Evolutionary conservation across 345 rosid species (phyloP).

Genomic region (Camelina laxa): DNA sequence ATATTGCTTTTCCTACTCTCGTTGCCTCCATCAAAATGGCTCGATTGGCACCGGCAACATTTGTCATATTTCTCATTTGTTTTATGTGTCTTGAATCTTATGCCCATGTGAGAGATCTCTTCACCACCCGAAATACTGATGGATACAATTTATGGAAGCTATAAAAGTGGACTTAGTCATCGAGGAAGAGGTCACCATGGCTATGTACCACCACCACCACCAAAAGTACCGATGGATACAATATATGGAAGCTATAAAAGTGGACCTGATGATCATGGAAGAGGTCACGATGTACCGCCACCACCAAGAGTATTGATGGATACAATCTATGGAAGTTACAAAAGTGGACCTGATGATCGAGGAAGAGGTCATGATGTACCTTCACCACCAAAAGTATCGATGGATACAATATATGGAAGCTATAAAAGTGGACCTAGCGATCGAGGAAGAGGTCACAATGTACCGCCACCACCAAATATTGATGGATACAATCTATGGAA

Average conservation of each 20-base stretch:
- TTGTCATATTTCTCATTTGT: slow-evolving; percentile 6
- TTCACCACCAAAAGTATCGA: background rate
- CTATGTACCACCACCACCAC: too few relatives aligned
- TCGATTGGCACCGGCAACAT: background rate
- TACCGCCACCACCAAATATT: background rate
- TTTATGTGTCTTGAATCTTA: background rate
- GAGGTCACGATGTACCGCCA: too few relatives aligned
- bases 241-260: too few relatives aligned
- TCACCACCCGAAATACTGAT: background rate
- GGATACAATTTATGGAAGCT: too few relatives aligned
- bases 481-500: background rate
- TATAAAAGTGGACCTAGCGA: background rate
- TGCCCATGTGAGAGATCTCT: slow-evolving; percentile 1
- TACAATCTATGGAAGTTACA: too few relatives aligned
- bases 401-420: too few relatives aligned
- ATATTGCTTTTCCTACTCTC: background rate
- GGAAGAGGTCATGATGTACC: background rate
- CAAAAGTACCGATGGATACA: too few relatives aligned
- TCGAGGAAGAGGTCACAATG: background rate
- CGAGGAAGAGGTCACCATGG: too few relatives aligned
- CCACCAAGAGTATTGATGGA: too few relatives aligned
- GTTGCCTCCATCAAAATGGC: background rate
- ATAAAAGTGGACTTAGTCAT: too few relatives aligned
- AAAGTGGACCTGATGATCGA: background rate
- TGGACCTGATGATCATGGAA: too few relatives aligned